A percentile compares a stretch with the other conserved stretches of the same genome.
Conservation (phyloP, 2,329 filamentous ascomycete genomes). For the Mariannaea elegans region DNA sequence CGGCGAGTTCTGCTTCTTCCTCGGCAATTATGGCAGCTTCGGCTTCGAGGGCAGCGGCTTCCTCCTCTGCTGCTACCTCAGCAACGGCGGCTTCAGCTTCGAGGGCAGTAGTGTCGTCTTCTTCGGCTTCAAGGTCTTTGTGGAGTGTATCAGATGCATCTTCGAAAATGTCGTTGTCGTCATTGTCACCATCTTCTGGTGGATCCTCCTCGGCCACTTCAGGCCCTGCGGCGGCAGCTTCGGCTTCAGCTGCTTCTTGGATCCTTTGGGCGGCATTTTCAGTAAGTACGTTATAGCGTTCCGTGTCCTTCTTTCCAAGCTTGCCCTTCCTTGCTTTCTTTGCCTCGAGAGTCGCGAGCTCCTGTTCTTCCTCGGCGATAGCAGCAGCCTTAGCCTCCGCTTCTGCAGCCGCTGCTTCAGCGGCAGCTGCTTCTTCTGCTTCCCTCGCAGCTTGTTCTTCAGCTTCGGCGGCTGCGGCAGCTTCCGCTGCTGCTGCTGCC, state of each 20-base stretch:
- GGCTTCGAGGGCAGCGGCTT: slow-evolving; percentile 29
- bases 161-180: background rate
- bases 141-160: background rate
- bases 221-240: slow-evolving; percentile 22
- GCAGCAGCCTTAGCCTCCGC: slow-evolving; percentile 20
- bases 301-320: slow-evolving; percentile 55
- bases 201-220: slow-evolving; percentile 10
- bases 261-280: slow-evolving; percentile 47
- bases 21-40: slow-evolving; percentile 28
- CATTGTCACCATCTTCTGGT: slow-evolving; percentile 17
- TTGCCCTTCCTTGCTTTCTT: slow-evolving; percentile 62
- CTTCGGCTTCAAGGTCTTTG: slow-evolving; percentile 9
- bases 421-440: slow-evolving; percentile 14
- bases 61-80: background rate
- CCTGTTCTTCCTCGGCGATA: slow-evolving; percentile 42
- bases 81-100: slow-evolving; percentile 2
- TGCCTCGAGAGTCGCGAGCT: slow-evolving; percentile 52
- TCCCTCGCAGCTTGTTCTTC: slow-evolving; percentile 42
- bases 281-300: slow-evolving; percentile 52
- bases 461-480: slow-evolving; percentile 27
- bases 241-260: slow-evolving; percentile 45
- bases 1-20: slow-evolving; percentile 33
- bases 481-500: slow-evolving; percentile 29
- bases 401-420: slow-evolving; percentile 9
- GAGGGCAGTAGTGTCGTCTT: slow-evolving; percentile 8